Conservation (phyloP, 441 rosid genomes). For the Pelargonium myrrhifolium region DNA sequence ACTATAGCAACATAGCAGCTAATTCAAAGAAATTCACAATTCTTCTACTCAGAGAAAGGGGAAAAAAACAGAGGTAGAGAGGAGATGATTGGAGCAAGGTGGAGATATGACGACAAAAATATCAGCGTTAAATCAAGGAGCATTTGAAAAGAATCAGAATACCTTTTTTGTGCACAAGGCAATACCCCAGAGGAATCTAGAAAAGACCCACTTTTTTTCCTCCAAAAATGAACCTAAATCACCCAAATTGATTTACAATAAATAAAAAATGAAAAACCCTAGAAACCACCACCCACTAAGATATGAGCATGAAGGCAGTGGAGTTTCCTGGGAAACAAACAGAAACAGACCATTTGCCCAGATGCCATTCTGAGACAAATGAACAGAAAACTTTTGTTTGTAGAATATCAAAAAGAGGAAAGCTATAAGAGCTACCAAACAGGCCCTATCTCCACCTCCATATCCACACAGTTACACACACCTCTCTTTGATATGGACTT, state of each 20-base stretch:
- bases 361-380: conserved; percentile 9
- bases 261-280: conserved; percentile 19
- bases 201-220: conserved; percentile 33
- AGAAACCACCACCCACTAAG: conserved; percentile 20
- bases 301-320: conserved; percentile 22
- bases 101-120: conserved; percentile 36
- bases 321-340: conserved; percentile 17
- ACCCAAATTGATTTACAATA: conserved; percentile 8
- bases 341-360: conserved; percentile 20
- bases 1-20: conserved; percentile 11
- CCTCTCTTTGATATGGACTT: too few species aligned
- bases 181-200: conserved; percentile 60
- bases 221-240: conserved; percentile 10
- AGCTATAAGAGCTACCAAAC: neutral
- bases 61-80: neutral
- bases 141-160: conserved; percentile 62
- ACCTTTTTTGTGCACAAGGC: conserved; percentile 34
- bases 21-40: neutral
- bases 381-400: neutral
- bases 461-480: too few species aligned
- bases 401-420: conserved; percentile 13
- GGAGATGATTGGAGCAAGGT: conserved; percentile 9
- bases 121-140: conserved; percentile 50
- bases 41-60: conserved; percentile 13
- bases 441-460: too few species aligned